Percentiles rank a stretch among this genome's conserved stretches.
Evolutionary conservation across 768 basidiomycete species (phyloP).

Genomic region (Coprinopsis strossmayeri): DNA sequence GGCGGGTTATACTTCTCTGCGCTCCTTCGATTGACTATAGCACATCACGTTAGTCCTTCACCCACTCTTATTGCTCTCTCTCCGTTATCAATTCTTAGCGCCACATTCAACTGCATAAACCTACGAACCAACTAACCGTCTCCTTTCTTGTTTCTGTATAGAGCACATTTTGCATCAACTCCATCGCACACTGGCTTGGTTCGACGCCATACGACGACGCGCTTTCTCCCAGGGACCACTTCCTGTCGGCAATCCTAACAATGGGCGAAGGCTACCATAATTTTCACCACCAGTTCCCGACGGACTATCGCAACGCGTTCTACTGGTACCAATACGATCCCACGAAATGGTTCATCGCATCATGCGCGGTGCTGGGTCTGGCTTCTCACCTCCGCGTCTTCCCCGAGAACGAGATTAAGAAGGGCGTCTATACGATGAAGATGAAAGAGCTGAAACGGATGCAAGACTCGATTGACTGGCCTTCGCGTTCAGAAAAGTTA

Average conservation of each 20-base stretch:
- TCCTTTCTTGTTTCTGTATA: slow-evolving; percentile 18
- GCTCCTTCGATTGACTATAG: slow-evolving; percentile 63
- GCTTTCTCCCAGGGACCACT: slow-evolving; percentile 70
- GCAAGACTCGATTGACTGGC: slow-evolving; percentile 64
- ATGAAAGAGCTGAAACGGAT: slow-evolving; percentile 62
- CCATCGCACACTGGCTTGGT: slow-evolving; percentile 81
- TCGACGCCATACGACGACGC: slow-evolving; percentile 77
- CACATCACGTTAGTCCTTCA: slow-evolving; percentile 64
- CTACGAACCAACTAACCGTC: neutral
- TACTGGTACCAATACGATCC: slow-evolving; percentile 87
- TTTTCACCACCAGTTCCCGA: slow-evolving; percentile 87
- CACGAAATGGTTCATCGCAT: slow-evolving; percentile 91
- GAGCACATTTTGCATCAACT: slow-evolving; percentile 89
- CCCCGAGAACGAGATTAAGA: slow-evolving; percentile 82
- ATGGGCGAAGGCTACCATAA: slow-evolving; percentile 90
- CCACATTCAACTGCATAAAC: neutral
- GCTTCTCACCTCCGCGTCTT: slow-evolving; percentile 82
- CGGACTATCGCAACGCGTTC: slow-evolving; percentile 78
- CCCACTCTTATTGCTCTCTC: slow-evolving; percentile 8
- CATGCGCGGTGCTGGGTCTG: slow-evolving; percentile 54
- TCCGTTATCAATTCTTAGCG: neutral
- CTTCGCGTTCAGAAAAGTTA: slow-evolving; percentile 46
- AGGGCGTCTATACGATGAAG: slow-evolving; percentile 79
- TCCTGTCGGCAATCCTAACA: slow-evolving; percentile 76
- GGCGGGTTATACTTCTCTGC: slow-evolving; percentile 76